phyloP scores from a whole-genome alignment of 768 basidiomycete species.

The Leccinum subtestaceum region DNA sequence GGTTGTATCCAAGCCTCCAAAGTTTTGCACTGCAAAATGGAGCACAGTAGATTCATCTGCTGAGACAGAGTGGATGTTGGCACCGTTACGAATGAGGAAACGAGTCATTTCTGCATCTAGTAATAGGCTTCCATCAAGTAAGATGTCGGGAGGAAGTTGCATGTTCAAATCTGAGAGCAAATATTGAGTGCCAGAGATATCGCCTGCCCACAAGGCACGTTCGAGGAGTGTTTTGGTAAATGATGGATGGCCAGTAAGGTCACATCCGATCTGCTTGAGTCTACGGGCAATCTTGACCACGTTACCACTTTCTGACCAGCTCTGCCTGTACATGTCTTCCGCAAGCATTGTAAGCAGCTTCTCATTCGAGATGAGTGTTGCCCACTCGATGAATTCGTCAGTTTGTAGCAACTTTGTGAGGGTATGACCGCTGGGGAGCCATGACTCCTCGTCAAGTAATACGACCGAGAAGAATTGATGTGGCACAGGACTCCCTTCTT shows the following conservation, averaged over 20 bases:
- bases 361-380: neutral
- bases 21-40: no score
- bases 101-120: no score
- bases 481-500: no score
- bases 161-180: neutral
- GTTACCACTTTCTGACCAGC: neutral
- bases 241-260: neutral
- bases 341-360: neutral
- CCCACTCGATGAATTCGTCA: neutral
- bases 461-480: no score
- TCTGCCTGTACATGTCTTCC: rapidly evolving
- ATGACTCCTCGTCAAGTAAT: no score
- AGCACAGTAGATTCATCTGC: no score
- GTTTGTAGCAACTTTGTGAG: neutral
- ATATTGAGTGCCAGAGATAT: neutral
- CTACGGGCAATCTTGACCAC: neutral
- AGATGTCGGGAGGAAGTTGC: no score
- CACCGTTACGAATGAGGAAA: no score
- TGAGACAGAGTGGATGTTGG: no score
- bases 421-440: neutral
- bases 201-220: neutral
- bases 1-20: no score
- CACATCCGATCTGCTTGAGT: neutral
- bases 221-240: neutral
- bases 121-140: no score